These are phyloP conservation scores for Quercus lobata DNA, from an alignment of 331 rosid genomes.

Conservation along the genomic window DNA sequence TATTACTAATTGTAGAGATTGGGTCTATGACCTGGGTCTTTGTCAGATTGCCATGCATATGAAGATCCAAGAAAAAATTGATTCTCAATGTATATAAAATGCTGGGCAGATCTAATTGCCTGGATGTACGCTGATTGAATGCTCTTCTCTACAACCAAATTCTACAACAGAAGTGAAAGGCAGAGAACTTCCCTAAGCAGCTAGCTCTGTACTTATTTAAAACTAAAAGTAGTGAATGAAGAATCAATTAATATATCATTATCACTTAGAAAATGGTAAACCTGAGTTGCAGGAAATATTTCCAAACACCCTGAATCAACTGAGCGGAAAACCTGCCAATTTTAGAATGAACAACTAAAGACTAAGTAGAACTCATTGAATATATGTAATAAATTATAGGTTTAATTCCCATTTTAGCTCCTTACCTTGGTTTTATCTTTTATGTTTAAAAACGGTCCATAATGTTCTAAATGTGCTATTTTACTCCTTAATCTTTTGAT, in stretches of 20 bases:
- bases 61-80: constrained; percentile 89
- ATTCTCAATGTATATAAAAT: constrained; percentile 82
- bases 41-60: constrained; percentile 81
- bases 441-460: no score
- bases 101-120: constrained; percentile 86
- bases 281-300: constrained; percentile 87
- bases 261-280: constrained; percentile 18
- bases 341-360: neutral
- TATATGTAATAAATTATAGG: no score
- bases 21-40: constrained; percentile 58
- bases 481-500: no score
- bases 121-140: constrained; percentile 89
- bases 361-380: no score
- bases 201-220: neutral
- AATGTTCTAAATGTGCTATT: no score
- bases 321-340: constrained; percentile 71
- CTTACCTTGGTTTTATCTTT: no score
- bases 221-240: neutral
- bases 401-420: no score
- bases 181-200: neutral
- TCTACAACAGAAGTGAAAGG: constrained; percentile 45
- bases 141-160: constrained; percentile 82
- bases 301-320: constrained; percentile 88
- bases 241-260: neutral
- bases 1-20: neutral